Evolutionary conservation across 495 filamentous ascomycete species (phyloP), one percentile per base, ranked within the genome.

Genomic region (Cercophora sp.): DNA sequence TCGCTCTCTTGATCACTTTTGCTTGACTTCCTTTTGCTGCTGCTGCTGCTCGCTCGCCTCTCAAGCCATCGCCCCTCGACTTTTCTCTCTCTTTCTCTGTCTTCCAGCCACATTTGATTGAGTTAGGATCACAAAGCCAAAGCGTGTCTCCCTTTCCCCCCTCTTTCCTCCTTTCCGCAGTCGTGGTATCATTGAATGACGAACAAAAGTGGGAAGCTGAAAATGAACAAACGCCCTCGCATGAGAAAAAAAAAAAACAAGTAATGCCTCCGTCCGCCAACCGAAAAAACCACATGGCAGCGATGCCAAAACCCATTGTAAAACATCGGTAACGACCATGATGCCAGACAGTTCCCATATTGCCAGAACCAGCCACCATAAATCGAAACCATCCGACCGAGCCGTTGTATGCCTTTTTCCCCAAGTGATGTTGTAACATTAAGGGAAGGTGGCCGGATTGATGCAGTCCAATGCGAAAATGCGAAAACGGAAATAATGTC

Each of bases 251-350:
- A 59, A 48, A 35, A 49, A 57, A 52, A 42, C 26, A 23, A 23
- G 24, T 31, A 43, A 51, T 13, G 16, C 52, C 36, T 40, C 55
- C 52, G 36, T 22, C 54, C 44, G 20, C 37, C 40, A 36, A n/a
- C 42, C 10, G 20, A 44, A 48, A 42, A 23, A 65, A 64, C n/a
- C n/a, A n/a, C n/a, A n/a, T n/a, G 62, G 64, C 59, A 62, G 53
- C 66, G 64, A 61, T 65, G 53, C 65, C 46, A 25, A 19, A 61
- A 54, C n/a, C 63, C 64, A 63, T 62, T 68, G 68, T 62, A 63
- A 62, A 57, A 62, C 58, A 62, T 56, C 48, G 51, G 61, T 67
- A 58, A 45, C 37, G 57, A 63, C 48, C 58, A 62, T 61, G n/a
- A 11, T 36, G n/a, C n/a, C n/a, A n/a, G 58, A 55, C 53, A 60